Evolutionary conservation across 1,284 basidiomycete species (phyloP).

Genomic region (Phenoliferia sp.): DNA sequence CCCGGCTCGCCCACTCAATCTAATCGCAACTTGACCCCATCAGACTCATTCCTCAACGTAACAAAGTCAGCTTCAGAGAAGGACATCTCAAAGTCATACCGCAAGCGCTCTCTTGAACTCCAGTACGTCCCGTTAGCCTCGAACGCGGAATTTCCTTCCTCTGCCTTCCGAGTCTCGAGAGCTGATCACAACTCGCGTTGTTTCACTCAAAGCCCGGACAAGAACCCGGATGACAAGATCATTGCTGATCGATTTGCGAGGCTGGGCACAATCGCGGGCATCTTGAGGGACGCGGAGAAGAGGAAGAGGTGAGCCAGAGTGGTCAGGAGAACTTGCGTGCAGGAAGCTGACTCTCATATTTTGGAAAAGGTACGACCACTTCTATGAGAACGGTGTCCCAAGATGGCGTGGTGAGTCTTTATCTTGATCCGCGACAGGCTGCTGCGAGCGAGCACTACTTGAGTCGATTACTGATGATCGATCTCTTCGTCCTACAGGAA

Average conservation of each 20-base stretch:
- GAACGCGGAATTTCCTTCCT: not conserved
- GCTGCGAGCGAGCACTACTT: no score
- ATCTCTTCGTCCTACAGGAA: conserved; percentile 21
- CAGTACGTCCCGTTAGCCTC: conserved; percentile 57
- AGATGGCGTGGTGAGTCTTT: conserved; percentile 61
- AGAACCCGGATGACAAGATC: conserved; percentile 75
- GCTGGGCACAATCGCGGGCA: conserved; percentile 75
- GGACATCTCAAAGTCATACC: conserved; percentile 80
- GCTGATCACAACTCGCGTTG: not conserved
- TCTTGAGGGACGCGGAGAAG: conserved; percentile 68
- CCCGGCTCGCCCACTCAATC: not conserved
- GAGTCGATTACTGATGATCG: not conserved
- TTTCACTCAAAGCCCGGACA: conserved; percentile 68
- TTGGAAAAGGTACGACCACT: conserved; percentile 75
- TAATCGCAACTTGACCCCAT: not conserved
- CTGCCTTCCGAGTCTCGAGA: not conserved
- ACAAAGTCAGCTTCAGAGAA: conserved; percentile 43
- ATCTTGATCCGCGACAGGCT: not conserved
- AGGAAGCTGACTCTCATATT: not conserved
- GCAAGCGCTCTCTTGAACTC: conserved; percentile 66
- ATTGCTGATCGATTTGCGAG: conserved; percentile 81
- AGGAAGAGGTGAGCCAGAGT: conserved; percentile 53
- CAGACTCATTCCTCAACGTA: conserved; percentile 38
- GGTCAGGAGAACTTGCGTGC: not conserved
- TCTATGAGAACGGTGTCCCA: conserved; percentile 85